phyloP scores from a whole-genome alignment of 352 stramenopile species.

The Phytopythium oedochilum region DNA sequence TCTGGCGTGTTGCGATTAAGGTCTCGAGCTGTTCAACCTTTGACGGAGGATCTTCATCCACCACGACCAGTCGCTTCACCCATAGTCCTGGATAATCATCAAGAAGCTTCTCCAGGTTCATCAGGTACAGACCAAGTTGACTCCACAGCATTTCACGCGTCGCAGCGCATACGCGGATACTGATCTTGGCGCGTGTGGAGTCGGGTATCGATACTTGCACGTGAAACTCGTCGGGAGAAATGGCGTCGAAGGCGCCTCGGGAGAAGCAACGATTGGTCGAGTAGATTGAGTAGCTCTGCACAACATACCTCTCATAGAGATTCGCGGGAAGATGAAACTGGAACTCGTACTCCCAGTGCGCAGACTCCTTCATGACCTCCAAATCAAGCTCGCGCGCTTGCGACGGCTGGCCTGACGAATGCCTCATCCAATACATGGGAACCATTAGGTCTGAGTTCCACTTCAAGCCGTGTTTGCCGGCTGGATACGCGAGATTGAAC shows the following conservation, averaged over 20 bases:
- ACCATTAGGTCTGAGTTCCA: constrained; percentile 11
- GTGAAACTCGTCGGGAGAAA: background rate
- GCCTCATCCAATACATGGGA: constrained; percentile 10
- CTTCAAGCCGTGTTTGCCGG: background rate
- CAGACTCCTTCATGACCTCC: background rate
- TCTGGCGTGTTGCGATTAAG: too few relatives aligned
- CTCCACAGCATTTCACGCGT: background rate
- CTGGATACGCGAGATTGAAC: constrained; percentile 13
- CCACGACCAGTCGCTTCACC: background rate
- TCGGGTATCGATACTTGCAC: background rate
- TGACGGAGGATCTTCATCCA: too few relatives aligned
- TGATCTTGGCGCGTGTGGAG: too few relatives aligned
- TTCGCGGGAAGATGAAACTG: background rate
- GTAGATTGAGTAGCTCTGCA: background rate
- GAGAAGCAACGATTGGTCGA: background rate
- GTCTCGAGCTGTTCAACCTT: background rate
- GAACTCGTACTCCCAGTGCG: background rate
- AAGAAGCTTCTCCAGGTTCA: background rate
- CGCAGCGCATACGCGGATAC: background rate
- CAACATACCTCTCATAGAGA: background rate
- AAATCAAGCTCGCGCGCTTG: background rate
- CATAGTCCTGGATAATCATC: background rate
- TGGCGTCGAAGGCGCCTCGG: background rate
- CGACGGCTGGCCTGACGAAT: too few relatives aligned
- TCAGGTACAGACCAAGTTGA: background rate